Evolutionary conservation across 208 protist species (phyloP).

Genomic region (Leishmania martiniquensis): DNA sequence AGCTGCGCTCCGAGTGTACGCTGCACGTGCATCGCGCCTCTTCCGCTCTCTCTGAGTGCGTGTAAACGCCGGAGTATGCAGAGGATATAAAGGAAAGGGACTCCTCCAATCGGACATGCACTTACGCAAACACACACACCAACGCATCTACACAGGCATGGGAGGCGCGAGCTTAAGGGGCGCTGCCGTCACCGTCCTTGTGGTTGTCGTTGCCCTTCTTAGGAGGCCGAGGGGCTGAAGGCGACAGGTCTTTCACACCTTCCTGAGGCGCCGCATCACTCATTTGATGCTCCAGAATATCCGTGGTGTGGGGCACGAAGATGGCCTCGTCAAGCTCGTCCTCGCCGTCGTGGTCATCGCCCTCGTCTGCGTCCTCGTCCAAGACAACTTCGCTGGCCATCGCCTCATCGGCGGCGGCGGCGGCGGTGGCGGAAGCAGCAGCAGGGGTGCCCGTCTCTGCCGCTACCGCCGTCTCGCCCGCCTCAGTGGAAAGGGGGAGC

Average conservation of each 20-base stretch:
- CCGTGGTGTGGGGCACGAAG: not conserved
- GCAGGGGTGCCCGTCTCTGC: not conserved
- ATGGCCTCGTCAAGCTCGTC: conserved; percentile 1
- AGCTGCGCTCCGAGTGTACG: not conserved
- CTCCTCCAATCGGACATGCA: not conserved
- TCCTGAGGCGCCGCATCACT: not conserved
- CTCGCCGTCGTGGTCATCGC: conserved; percentile 5
- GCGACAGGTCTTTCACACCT: not conserved
- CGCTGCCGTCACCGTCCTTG: conserved; percentile 4
- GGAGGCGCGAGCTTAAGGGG: not conserved
- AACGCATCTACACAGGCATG: not conserved
- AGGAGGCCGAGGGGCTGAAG: not conserved
- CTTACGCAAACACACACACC: not conserved
- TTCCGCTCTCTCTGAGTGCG: not conserved
- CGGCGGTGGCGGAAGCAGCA: too few relatives aligned
- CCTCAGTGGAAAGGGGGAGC: conserved; percentile 20
- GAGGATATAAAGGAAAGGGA: not conserved
- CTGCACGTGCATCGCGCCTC: not conserved
- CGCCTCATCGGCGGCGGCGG: conserved; percentile 7
- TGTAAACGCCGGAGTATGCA: not conserved
- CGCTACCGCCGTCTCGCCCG: conserved; percentile 8
- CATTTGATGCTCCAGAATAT: conserved; percentile 16
- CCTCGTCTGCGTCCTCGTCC: conserved; percentile 6
- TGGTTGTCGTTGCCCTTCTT: conserved; percentile 1
- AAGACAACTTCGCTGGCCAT: conserved; percentile 8